Conservation (phyloP, 805 yeast genomes). For the Candida vaughaniae region DNA sequence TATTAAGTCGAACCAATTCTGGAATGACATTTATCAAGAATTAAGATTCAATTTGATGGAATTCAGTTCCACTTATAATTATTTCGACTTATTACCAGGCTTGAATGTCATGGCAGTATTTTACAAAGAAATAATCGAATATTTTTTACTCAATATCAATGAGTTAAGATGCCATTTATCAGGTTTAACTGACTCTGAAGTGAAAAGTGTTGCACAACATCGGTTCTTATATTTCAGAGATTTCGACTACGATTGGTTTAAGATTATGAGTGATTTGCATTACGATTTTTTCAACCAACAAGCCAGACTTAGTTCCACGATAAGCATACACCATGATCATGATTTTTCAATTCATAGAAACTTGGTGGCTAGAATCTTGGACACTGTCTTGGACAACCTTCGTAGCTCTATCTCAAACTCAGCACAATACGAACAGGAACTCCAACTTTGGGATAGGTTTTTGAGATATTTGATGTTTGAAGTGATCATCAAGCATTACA, state of each 20-base stretch:
- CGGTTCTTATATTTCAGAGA: constrained; percentile 23
- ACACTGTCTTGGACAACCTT: constrained; percentile 19
- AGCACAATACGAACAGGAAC: constrained; percentile 8
- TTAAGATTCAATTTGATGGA: constrained; percentile 21
- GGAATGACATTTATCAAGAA: constrained; percentile 33
- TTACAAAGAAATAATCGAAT: constrained; percentile 23
- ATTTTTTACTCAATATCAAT: constrained; percentile 19
- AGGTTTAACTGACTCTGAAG: constrained; percentile 8
- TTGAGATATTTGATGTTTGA: constrained; percentile 18
- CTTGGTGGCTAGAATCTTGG: constrained; percentile 15
- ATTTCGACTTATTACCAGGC: constrained; percentile 20
- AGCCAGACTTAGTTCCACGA: constrained; percentile 8
- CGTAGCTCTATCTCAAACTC: constrained; percentile 9
- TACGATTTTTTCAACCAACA: constrained; percentile 16
- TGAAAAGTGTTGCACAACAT: constrained; percentile 7
- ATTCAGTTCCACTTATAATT: constrained; percentile 12
- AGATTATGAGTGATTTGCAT: constrained; percentile 18
- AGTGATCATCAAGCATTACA: constrained; percentile 12
- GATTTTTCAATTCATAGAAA: constrained; percentile 12
- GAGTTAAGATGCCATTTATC: constrained; percentile 2
- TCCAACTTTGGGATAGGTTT: constrained; percentile 22
- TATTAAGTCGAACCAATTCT: constrained; percentile 21
- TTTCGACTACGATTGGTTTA: constrained; percentile 20
- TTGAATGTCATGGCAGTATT: constrained; percentile 18
- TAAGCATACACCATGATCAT: constrained; percentile 6